These are phyloP conservation scores for Abelmoschus esculentus DNA, from an alignment of 345 rosid genomes.

Conservation along the genomic window DNA sequence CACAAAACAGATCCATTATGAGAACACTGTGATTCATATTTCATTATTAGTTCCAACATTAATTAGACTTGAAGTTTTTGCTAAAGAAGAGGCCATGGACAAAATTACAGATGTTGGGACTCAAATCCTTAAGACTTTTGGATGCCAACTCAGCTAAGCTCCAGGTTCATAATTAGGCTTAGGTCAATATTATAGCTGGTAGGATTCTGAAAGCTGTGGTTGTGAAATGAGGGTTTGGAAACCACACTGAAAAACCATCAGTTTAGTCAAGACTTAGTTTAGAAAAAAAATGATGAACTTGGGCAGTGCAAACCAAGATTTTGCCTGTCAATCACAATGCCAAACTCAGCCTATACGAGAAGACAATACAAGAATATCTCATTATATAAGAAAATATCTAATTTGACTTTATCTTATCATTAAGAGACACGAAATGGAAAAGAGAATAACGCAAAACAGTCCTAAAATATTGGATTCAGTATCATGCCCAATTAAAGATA, in stretches of 20 bases:
- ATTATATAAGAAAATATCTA: no score
- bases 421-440: no score
- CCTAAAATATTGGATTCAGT: no score
- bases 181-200: neutral
- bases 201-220: neutral
- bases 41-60: neutral
- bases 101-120: no score
- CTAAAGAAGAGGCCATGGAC: no score
- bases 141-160: no score
- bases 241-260: neutral
- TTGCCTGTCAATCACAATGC: neutral
- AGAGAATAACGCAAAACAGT: no score
- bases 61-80: neutral
- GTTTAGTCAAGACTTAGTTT: neutral
- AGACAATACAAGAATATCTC: neutral
- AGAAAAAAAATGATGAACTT: neutral
- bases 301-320: neutral
- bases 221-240: neutral
- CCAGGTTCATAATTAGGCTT: neutral
- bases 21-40: neutral
- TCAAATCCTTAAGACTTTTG: no score
- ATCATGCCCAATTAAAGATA: neutral
- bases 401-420: no score
- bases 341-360: neutral
- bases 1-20: neutral